Base-by-base conservation (phyloP, 257 asterid genomes). In the Cordia subcordata region DNA sequence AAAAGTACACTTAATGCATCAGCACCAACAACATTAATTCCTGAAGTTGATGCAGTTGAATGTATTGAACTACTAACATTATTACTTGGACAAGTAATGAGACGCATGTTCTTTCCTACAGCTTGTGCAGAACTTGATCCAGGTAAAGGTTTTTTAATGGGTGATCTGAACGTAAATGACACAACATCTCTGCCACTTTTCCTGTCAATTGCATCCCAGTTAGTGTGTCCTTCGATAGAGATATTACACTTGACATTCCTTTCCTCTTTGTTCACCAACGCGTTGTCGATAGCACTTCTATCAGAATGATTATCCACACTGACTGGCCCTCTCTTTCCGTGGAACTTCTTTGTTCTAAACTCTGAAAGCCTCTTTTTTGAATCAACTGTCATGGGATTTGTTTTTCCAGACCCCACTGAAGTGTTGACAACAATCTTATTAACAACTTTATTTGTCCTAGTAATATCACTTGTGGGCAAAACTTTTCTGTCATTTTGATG, bases 81-180 rank as follows among this genome's bases (percentile, higher is more conserved):
- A 39, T 63, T 76, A 64, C 62, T 60, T 49, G 79, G 57, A 60
- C 62, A 68, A 16, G 71, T 64, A 74, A 73, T 42, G 59, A 68
- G 70, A 69, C 69, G 68, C 49, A 68, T 69, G 54, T 60, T 75
- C 57, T 62, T 68, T 57, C 76, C 88, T 68, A 50, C n/a, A n/a
- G n/a, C 55, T 39, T 62, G 77, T 49, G 75, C 74, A 42, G 82
- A 73, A 59, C 54, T 71, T 33, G 79, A 65, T 21, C 76, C 81
- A 63, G 77, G 63, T 47, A 75, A 71, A 11, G 88, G 58, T 65
- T 82, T 93, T 67, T 93, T 89, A 6, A 93, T 85, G 19, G 99
- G 99, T 54, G 99, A 93, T 54, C 91, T 82, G 71, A 93, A 93
- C 64, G 99, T 93, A 79, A 93, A 93, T 32, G 99, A 93, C 58